These are phyloP conservation scores for Parafenestella ontariensis DNA, from an alignment of 2,329 filamentous ascomycete genomes.

Conservation along the genomic window DNA sequence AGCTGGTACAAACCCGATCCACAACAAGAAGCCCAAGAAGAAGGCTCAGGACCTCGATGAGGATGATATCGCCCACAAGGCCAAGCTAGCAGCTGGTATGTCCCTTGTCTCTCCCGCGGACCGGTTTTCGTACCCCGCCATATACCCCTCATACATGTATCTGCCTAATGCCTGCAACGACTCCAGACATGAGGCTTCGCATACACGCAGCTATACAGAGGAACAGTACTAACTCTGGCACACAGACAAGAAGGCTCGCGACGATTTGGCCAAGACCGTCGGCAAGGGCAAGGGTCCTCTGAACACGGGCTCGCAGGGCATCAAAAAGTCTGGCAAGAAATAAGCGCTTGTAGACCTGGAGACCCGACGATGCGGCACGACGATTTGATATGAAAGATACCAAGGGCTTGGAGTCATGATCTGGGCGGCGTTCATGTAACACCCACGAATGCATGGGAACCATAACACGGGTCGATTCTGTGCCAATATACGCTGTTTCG, in stretches of 20 bases:
- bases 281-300: conserved; percentile 83
- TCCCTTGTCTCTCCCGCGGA: conserved; percentile 14
- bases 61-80: conserved; percentile 80
- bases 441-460: conserved; percentile 19
- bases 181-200: background rate
- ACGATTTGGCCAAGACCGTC: conserved; percentile 76
- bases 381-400: conserved; percentile 35
- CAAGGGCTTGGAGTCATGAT: conserved; percentile 30
- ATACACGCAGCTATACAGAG: background rate
- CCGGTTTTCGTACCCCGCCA: background rate
- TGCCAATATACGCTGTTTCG: too few species aligned
- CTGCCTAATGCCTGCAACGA: background rate
- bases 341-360: conserved; percentile 48
- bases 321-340: conserved; percentile 99
- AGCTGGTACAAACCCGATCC: conserved; percentile 63
- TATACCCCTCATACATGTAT: too few species aligned
- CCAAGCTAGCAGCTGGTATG: conserved; percentile 85
- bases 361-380: conserved; percentile 9
- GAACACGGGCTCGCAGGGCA: conserved; percentile 83
- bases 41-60: conserved; percentile 82
- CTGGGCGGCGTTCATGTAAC: conserved; percentile 25
- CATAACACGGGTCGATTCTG: background rate
- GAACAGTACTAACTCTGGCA: conserved; percentile 3
- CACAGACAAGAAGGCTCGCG: conserved; percentile 64
- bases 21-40: conserved; percentile 81